These are phyloP conservation scores for Dactylis glomerata DNA, from an alignment of 176 grass and related monocot genomes.

Conservation along the genomic window DNA sequence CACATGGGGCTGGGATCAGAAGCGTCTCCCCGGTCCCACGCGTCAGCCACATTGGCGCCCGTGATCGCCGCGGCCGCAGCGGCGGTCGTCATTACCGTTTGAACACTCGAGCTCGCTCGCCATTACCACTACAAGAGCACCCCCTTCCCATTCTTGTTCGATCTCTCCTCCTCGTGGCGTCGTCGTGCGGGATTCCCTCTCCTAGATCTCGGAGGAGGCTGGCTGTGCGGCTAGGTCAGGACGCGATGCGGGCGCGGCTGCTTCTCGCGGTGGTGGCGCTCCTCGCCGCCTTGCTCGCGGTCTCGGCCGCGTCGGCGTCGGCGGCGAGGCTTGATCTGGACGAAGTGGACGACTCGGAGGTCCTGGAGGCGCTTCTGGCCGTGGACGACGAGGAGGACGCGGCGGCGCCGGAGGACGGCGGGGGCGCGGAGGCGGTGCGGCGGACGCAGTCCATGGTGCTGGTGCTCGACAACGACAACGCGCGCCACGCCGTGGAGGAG, in stretches of 20 bases:
- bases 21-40: not conserved
- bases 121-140: conserved; percentile 12
- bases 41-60: not conserved
- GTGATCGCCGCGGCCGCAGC: conserved; percentile 19
- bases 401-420: conserved; percentile 11
- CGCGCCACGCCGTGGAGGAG: conserved; percentile 52
- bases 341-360: conserved; percentile 55
- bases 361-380: conserved; percentile 73
- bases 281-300: conserved; percentile 34
- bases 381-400: conserved; percentile 75
- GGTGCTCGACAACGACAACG: conserved; percentile 84
- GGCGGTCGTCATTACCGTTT: conserved; percentile 23
- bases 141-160: not conserved
- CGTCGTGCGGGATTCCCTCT: conserved; percentile 17
- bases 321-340: conserved; percentile 45
- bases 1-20: no score
- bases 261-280: conserved; percentile 4
- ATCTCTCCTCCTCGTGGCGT: conserved; percentile 12
- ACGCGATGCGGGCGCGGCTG: conserved; percentile 18
- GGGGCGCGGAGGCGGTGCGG: conserved; percentile 54
- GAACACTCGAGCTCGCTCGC: conserved; percentile 38
- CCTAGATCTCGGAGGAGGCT: conserved; percentile 28
- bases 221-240: not conserved
- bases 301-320: not conserved
- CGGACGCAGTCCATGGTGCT: conserved; percentile 81